Conservation (phyloP, 495 filamentous ascomycete species). For the Aspergillus mulundensis region DNA sequence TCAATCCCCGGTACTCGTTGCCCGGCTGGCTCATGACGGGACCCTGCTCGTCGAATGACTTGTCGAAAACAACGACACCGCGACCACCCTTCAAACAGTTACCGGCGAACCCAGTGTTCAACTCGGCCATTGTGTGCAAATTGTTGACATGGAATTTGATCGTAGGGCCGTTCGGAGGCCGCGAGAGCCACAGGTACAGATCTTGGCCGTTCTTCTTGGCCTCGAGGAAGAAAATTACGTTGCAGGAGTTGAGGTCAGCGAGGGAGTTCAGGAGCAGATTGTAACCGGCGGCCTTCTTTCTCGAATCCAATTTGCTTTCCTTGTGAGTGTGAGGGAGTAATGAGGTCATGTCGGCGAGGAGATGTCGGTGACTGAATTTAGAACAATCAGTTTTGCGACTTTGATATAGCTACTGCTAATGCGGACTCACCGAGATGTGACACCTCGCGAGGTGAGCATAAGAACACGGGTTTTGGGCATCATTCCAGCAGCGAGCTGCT, state of each 20-base stretch:
- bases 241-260: slow-evolving; percentile 97
- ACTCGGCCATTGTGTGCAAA: slow-evolving; percentile 92
- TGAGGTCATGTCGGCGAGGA: slow-evolving; percentile 82
- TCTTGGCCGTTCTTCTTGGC: slow-evolving; percentile 86
- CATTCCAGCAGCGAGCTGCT: slow-evolving; percentile 37
- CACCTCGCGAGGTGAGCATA: slow-evolving; percentile 83
- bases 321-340: slow-evolving; percentile 90
- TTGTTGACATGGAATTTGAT: slow-evolving; percentile 62
- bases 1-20: slow-evolving; percentile 41
- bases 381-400: background rate
- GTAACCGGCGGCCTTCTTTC: slow-evolving; percentile 66
- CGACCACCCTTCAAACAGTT: slow-evolving; percentile 94
- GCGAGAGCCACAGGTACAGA: slow-evolving; percentile 89
- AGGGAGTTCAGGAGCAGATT: slow-evolving; percentile 92
- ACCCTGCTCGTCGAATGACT: slow-evolving; percentile 67
- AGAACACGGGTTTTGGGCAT: slow-evolving; percentile 69
- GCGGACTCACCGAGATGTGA: slow-evolving; percentile 70
- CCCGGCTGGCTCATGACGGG: slow-evolving; percentile 40
- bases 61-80: slow-evolving; percentile 93
- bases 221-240: slow-evolving; percentile 96
- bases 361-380: slow-evolving; percentile 72
- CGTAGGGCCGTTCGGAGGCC: slow-evolving; percentile 91
- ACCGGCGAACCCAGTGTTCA: slow-evolving; percentile 79
- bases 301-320: slow-evolving; percentile 95
- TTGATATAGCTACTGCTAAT: background rate